Percentiles rank a stretch among this genome's conserved stretches.
Conservation (phyloP, 441 rosid species). For the Jatropha multifida region DNA sequence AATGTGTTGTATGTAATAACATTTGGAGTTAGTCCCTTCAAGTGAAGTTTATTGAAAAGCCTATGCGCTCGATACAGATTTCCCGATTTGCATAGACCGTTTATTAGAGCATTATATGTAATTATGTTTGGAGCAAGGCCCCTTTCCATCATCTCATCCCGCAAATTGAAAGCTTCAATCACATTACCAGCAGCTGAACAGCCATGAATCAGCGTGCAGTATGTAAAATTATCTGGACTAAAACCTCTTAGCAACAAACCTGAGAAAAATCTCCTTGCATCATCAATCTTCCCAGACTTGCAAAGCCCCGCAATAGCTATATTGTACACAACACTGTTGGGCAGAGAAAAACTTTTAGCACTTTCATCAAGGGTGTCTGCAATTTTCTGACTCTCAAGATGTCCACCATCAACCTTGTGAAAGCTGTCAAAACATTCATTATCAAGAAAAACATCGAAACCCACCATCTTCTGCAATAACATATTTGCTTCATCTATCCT, state of each 20-base stretch:
- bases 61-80: conserved; percentile 53
- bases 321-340: conserved; percentile 62
- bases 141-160: conserved; percentile 66
- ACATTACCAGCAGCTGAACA: conserved; percentile 55
- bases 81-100: conserved; percentile 65
- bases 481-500: conserved; percentile 68
- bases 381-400: conserved; percentile 44
- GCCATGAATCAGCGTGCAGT: conserved; percentile 65
- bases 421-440: conserved; percentile 29
- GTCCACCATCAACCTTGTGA: conserved; percentile 26
- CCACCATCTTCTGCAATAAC: conserved; percentile 56
- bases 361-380: conserved; percentile 41
- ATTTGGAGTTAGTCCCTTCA: conserved; percentile 56
- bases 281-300: conserved; percentile 61
- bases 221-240: conserved; percentile 62
- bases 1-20: conserved; percentile 55
- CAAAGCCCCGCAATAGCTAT: conserved; percentile 68
- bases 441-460: conserved; percentile 42
- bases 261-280: conserved; percentile 53
- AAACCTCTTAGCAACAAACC: conserved; percentile 47
- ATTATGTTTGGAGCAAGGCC: conserved; percentile 57
- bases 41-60: conserved; percentile 60
- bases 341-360: conserved; percentile 42
- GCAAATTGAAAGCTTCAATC: conserved; percentile 62
- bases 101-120: conserved; percentile 65